Evolutionary conservation across 345 rosid genomes (phyloP).

Genomic region (Eucalyptus erythrocorys): DNA sequence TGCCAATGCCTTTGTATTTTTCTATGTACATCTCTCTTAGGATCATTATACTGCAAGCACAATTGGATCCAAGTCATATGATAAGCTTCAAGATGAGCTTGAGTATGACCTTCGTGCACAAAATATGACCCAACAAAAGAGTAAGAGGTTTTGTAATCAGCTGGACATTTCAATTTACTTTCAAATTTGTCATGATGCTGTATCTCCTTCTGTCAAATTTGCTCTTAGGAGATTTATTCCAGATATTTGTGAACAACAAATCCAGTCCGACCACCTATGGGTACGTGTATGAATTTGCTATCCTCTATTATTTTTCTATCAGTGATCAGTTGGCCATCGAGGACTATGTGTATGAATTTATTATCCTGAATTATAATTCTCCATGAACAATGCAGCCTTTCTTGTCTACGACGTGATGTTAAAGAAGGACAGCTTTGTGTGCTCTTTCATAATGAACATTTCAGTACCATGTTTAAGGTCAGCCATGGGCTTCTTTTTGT

Average conservation of each 20-base stretch:
- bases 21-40: conserved; percentile 5
- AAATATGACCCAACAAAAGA: conserved; percentile 52
- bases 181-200: not conserved
- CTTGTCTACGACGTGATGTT: conserved; percentile 70
- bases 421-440: conserved; percentile 86
- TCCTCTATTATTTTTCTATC: not conserved
- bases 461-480: too few relatives aligned
- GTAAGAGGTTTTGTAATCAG: conserved; percentile 12
- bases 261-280: conserved; percentile 87
- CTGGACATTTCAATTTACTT: too few relatives aligned
- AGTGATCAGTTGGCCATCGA: not conserved
- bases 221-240: conserved; percentile 55
- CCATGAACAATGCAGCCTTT: conserved; percentile 29
- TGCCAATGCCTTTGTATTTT: not conserved
- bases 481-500: not conserved
- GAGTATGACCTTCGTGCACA: too few relatives aligned
- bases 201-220: conserved; percentile 1
- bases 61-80: conserved; percentile 71
- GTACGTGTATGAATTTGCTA: conserved; percentile 24
- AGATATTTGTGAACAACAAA: conserved; percentile 58
- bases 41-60: conserved; percentile 81
- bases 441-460: conserved; percentile 90
- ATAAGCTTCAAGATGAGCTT: too few relatives aligned
- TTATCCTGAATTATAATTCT: not conserved
- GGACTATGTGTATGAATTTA: not conserved